These are phyloP conservation scores for Tieghemostelium lacteum DNA, from an alignment of 78 protist genomes.

Conservation along the genomic window DNA sequence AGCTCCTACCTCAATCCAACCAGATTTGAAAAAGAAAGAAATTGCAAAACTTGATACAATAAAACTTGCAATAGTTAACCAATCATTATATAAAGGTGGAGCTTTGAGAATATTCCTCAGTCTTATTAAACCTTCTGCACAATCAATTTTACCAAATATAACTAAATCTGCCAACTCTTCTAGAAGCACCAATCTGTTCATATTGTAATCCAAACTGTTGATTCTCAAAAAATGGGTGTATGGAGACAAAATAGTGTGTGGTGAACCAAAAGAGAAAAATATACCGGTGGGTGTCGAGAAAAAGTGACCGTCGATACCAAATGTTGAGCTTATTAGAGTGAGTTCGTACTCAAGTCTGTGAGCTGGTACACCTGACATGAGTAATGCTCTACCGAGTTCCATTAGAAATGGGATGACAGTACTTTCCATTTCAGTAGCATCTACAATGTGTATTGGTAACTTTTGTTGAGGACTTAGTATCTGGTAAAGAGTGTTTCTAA, in stretches of 20 bases:
- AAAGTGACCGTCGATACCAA: conserved; percentile 74
- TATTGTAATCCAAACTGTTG: conserved; percentile 53
- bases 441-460: conserved; percentile 65
- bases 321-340: conserved; percentile 44
- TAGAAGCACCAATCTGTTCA: conserved; percentile 28
- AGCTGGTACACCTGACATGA: conserved; percentile 73
- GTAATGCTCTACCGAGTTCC: conserved; percentile 70
- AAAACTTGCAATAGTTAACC: conserved; percentile 44
- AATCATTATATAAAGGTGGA: conserved; percentile 40
- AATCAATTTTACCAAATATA: conserved; percentile 42
- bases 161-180: conserved; percentile 62
- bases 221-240: conserved; percentile 69
- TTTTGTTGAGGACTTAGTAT: conserved; percentile 40
- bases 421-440: conserved; percentile 29
- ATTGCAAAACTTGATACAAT: conserved; percentile 52
- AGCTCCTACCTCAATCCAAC: conserved; percentile 71
- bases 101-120: conserved; percentile 16
- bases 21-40: conserved; percentile 40
- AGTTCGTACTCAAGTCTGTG: conserved; percentile 72
- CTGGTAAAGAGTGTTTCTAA: conserved; percentile 67
- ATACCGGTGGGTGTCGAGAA: conserved; percentile 77
- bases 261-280: conserved; percentile 74
- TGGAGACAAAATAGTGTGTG: conserved; percentile 78
- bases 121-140: conserved; percentile 30
- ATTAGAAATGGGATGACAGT: conserved; percentile 65